Evolutionary conservation across 768 basidiomycete genomes (phyloP), one percentile per base, ranked within the genome.

Genomic region (Suillus plorans): DNA sequence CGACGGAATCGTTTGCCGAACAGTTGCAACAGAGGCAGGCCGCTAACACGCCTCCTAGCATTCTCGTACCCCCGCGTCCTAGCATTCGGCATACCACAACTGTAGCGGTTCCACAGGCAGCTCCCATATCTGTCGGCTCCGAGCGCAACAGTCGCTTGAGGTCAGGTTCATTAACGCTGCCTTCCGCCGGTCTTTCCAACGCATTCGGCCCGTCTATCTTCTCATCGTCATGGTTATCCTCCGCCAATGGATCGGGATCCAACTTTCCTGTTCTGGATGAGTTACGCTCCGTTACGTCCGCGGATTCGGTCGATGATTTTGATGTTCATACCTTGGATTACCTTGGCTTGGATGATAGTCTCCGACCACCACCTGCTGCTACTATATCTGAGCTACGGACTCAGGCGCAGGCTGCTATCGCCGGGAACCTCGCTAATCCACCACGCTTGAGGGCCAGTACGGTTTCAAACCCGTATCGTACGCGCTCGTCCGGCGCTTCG

Each of bases 281-380:
- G 76, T 77, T 92, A 70, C 90, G 90, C 67, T 92, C 92, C 55
- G 88, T 90, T 53, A 85, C 87, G 36, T 93, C 92, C 52, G 86
- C 86, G 67, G 91, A 93, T 73, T 90, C 90, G 22, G 82, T 85
- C 28, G 96, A 97, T 62, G 91, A 94, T 59, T 92, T 94, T 75
- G 92, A 95, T 70, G 92, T 95, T 53, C 94, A 95, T 73, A 98
- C 97, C 34, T 85, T 99, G 66, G 96, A 97, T 77, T 98, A 98
- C 77, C 91, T 99, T 59, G 97, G 97, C 52, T 83, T 99, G 70
- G 97, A 95, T 70, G 96, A 94, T 67, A 79, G 82, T 63, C 81
- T 85, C 69, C 85, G 89, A 61, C 87, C 86, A 60, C 87, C 91
- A n/a, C 89, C 89, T 3, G 92, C 94, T 6, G 94, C 94, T 13